Evolutionary conservation across 1,139 yeast species (phyloP), one percentile per base, ranked within the genome.

Genomic region (Kurtzmaniella quercitrusa): DNA sequence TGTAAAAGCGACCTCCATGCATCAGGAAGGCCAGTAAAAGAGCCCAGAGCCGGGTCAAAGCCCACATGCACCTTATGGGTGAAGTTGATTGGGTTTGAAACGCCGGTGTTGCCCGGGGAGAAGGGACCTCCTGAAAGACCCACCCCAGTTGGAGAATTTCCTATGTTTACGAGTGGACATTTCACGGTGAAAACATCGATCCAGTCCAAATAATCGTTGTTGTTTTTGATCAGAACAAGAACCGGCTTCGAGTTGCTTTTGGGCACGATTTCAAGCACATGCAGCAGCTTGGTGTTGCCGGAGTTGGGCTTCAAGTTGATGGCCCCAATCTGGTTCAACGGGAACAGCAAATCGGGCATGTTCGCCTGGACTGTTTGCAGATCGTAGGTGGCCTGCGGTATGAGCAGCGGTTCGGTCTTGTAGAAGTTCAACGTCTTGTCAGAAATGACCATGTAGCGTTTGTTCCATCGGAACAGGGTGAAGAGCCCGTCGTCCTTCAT

Each of bases 381-480:
- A 38, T 40, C 52, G 39, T 41, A 48, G 15, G 38, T 42, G 15
- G 41, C 36, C n/a, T 51, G 51, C 4, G 48, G 41, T 19, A 41
- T 44, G 10, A 45, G 47, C 15, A 45, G 40, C 2, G 70, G 77
- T 50, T 89, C 96, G 45, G 70, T 75, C 57, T 87, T 89, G 66
- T 83, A 85, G 51, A 93, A 79, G 48, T 84, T 85, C 48, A 93
- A 68, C 36, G 83, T 79, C 45, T 84, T 77, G 51, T 90, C 96
- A 54, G 80, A 80, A 43, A 93, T 70, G 11, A 87, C 83, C 68
- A 91, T 71, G 60, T 73, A 91, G 53, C 95, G 78, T 59, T 90
- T 90, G 48, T 91, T 90, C 98, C 98, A 93, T 54, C 95, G 72
- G 61, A 91, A 89, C 12, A 90, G 80, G 50, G 88, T 78, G 56